These are phyloP conservation scores for Leccinum variicolor DNA, from an alignment of 768 basidiomycete species.

Conservation along the genomic window DNA sequence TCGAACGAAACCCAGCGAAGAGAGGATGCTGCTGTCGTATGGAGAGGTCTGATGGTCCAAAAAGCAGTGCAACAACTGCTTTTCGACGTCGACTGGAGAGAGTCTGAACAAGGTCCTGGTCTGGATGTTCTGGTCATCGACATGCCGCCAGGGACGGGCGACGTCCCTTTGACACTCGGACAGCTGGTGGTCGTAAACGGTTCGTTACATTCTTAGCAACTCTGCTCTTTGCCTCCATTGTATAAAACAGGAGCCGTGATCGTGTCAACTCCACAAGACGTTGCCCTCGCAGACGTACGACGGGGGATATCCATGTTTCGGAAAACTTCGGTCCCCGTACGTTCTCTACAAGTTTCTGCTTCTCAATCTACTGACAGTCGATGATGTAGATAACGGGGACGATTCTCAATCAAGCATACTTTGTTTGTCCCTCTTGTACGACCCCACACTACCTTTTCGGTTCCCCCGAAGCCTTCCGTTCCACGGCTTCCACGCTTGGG, in stretches of 20 bases:
- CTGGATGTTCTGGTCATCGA: constrained; percentile 89
- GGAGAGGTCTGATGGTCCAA: constrained; percentile 98
- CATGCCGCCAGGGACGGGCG: constrained; percentile 97
- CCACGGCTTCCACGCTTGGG: constrained; percentile 52
- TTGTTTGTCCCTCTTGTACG: constrained; percentile 70
- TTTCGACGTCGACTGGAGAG: constrained; percentile 92
- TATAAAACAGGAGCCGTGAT: constrained; percentile 73
- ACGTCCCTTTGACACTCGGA: constrained; percentile 88
- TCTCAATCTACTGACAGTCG: neutral
- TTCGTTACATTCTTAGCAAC: constrained; percentile 32
- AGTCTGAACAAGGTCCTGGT: constrained; percentile 33
- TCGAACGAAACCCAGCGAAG: constrained; percentile 44
- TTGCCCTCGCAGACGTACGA: constrained; percentile 86
- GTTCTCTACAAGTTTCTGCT: constrained; percentile 20
- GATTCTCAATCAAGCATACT: constrained; percentile 86
- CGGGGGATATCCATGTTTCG: constrained; percentile 93
- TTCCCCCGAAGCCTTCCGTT: constrained; percentile 57
- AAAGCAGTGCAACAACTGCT: constrained; percentile 95
- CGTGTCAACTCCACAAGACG: constrained; percentile 93
- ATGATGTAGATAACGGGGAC: constrained; percentile 72
- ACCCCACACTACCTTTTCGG: constrained; percentile 69
- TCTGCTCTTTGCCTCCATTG: neutral
- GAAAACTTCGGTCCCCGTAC: constrained; percentile 83
- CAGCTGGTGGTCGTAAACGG: constrained; percentile 85
- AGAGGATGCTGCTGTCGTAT: constrained; percentile 81